Base-by-base conservation (phyloP, 73 alveolate genomes). In the Symbiodinium pilosum region DNA sequence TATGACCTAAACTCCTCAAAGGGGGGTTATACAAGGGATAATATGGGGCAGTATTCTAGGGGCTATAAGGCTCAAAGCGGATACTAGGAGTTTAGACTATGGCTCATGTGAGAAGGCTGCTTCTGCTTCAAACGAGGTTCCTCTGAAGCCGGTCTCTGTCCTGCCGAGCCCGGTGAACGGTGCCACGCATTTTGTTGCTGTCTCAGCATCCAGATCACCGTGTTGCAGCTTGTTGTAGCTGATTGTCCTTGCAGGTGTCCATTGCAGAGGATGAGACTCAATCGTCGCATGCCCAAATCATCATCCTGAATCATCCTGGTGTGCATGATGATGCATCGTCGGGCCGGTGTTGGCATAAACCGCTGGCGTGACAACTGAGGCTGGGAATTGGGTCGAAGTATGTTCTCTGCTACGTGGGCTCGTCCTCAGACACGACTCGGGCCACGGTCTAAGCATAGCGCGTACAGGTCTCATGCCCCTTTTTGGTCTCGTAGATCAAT, bases 381-480 rank as follows among this genome's bases (percentile, higher is more conserved):
- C 34, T 87, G 69, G 42, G 71, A 43, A 59, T 87, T 14, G 95
- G 95, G 42, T 64, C 51, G 64, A 38, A 30, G 71, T 87, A 87
- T 40, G 86, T 87, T 30, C 85, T 87, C 39, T 87, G 95, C 95
- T 87, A 87, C 30, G 94, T 87, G 40, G 94, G 95, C 43, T 52
- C 84, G 41, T 56, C 95, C 64, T 38, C 81, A 34, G 95, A 87
- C 81, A 87, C 95, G 9, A 87, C 95, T 20, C 59, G 95, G 43
- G 95, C 71, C 36, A 5, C 11, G 4, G 32, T 5, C 87, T 81
- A 34, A 40, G 43, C n/a, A n/a, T n/a, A n/a, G n/a, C n/a, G n/a
- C n/a, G n/a, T n/a, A n/a, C n/a, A n/a, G n/a, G n/a, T n/a, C n/a
- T n/a, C n/a, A n/a, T 54, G 71, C 71, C 2, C 2, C 0, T 52